Percentiles rank a stretch among this genome's conserved stretches.
Evolutionary conservation across 2,329 filamentous ascomycete species (phyloP).

Genomic region (Fusarium transvaalense): DNA sequence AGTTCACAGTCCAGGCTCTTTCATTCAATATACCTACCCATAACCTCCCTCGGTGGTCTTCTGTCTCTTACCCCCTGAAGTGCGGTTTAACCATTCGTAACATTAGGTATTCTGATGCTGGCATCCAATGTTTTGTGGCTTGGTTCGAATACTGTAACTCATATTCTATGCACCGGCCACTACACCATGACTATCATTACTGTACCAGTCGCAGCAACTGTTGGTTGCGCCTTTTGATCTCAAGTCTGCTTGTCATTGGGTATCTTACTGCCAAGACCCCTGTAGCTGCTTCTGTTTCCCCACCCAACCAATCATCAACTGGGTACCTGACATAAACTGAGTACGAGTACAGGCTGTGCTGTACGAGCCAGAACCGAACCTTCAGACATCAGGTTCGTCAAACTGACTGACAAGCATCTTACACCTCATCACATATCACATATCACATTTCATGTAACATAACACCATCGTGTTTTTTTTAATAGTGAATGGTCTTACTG

Average conservation of each 20-base stretch:
- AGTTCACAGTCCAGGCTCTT: neutral
- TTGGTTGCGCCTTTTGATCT: constrained; percentile 17
- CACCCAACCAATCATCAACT: constrained; percentile 15
- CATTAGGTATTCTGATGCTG: neutral
- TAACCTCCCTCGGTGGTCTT: neutral
- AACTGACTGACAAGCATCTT: neutral
- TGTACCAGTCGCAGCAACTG: neutral
- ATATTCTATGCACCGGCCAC: neutral
- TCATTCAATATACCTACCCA: neutral
- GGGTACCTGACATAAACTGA: neutral
- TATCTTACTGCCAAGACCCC: neutral
- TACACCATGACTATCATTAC: neutral
- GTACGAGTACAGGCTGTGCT: neutral
- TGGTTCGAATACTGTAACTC: constrained; percentile 2
- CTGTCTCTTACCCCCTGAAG: neutral
- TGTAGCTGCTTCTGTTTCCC: neutral
- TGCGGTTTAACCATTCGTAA: neutral
- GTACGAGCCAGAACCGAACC: neutral
- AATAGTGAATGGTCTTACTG: constrained; percentile 8
- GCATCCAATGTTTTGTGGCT: neutral
- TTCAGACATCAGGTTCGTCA: neutral
- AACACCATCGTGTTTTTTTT: neutral
- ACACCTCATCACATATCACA: neutral
- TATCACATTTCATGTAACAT: neutral
- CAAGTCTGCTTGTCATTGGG: constrained; percentile 21